Conservation (phyloP, 768 basidiomycete genomes). For the Sporobolomyces roseus region DNA sequence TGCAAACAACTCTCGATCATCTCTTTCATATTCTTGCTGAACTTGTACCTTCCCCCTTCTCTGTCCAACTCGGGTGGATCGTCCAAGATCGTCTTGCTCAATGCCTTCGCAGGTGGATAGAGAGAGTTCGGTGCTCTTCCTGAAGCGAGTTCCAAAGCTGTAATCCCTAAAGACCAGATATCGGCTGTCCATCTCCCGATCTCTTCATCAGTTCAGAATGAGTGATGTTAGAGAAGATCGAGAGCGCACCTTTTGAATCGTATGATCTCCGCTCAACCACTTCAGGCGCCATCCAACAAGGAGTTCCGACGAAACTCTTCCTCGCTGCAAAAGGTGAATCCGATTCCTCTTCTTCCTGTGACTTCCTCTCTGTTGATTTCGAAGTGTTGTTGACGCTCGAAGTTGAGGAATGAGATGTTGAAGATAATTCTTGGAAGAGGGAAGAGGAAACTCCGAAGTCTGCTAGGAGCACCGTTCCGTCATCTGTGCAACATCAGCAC, state of each 20-base stretch:
- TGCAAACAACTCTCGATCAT: slow-evolving; percentile 73
- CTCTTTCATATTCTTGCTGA: slow-evolving; percentile 76
- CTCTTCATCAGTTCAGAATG: not conserved
- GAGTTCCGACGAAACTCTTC: slow-evolving; percentile 92
- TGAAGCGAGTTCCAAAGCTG: slow-evolving; percentile 81
- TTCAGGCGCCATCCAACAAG: slow-evolving; percentile 97
- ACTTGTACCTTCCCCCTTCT: slow-evolving; percentile 66
- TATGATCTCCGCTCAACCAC: slow-evolving; percentile 78
- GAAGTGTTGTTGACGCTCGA: not conserved
- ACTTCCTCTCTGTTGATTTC: not conserved
- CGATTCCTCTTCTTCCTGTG: not conserved
- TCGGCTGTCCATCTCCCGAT: slow-evolving; percentile 57
- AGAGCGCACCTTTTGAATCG: slow-evolving; percentile 53
- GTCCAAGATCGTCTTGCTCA: slow-evolving; percentile 76
- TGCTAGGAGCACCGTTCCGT: slow-evolving; percentile 66
- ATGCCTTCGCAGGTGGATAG: slow-evolving; percentile 66
- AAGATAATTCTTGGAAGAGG: slow-evolving; percentile 60
- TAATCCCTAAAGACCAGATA: slow-evolving; percentile 95
- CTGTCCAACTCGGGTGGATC: slow-evolving; percentile 73
- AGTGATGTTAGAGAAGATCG: not conserved
- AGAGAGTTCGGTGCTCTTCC: slow-evolving; percentile 81
- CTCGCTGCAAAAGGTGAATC: slow-evolving; percentile 61
- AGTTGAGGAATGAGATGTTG: slow-evolving; percentile 54
- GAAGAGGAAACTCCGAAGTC: slow-evolving; percentile 90
- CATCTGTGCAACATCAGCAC: slow-evolving; percentile 62